Conservation (phyloP, 495 filamentous ascomycete genomes). For the Platismatia glauca region DNA sequence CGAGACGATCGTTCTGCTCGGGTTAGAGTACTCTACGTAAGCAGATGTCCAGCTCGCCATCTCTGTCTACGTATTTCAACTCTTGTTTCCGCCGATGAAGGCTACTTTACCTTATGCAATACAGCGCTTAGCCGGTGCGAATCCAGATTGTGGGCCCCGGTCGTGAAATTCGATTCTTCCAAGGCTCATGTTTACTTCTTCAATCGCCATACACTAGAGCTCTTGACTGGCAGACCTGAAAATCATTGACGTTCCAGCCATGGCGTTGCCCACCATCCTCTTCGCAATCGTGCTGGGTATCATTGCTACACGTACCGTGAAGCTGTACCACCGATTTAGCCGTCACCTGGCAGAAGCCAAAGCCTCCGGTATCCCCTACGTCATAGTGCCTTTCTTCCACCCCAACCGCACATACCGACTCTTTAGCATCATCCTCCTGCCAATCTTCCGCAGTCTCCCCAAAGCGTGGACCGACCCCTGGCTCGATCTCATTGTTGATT, state of each 20-base stretch:
- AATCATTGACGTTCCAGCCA: neutral
- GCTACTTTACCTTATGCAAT: too few species aligned
- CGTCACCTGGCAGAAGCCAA: conserved; percentile 19
- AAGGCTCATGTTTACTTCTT: too few species aligned
- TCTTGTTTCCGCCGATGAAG: too few species aligned
- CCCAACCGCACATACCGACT: conserved; percentile 27
- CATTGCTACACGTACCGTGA: conserved; percentile 8
- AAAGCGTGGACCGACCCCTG: conserved; percentile 19
- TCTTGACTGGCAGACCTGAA: too few species aligned
- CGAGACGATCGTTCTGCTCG: too few species aligned
- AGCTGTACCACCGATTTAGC: conserved; percentile 10
- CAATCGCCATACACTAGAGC: too few species aligned
- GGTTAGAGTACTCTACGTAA: too few species aligned
- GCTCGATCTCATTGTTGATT: conserved; percentile 29
- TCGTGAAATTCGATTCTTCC: too few species aligned
- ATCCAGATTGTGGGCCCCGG: too few species aligned
- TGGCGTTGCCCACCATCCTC: neutral
- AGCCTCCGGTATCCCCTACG: conserved; percentile 32
- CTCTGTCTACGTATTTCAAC: too few species aligned
- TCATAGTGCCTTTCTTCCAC: conserved; percentile 29
- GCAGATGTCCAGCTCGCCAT: too few species aligned
- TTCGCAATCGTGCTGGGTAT: neutral
- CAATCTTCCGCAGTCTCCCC: conserved; percentile 19
- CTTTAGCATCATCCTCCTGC: conserved; percentile 12
- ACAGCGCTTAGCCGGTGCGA: too few species aligned